These are phyloP conservation scores for Ophiosphaerella herpotricha DNA, from an alignment of 2,329 filamentous ascomycete species.

Conservation along the genomic window DNA sequence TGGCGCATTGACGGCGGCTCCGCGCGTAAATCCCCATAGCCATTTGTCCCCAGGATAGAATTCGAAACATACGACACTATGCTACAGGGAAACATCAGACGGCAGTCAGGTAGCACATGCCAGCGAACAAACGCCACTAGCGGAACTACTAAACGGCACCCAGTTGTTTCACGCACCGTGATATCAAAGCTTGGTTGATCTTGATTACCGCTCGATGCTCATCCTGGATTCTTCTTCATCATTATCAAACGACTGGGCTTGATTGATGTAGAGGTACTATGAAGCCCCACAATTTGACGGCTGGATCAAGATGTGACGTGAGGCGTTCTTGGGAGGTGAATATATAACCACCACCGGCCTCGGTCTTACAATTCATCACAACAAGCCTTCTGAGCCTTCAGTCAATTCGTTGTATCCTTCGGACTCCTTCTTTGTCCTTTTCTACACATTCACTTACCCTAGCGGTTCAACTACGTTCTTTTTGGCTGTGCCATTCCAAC, in stretches of 20 bases:
- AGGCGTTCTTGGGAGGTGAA: not conserved
- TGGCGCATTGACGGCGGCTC: not conserved
- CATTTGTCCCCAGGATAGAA: not conserved
- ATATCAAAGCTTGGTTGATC: no score
- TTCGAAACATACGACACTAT: not conserved
- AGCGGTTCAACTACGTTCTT: conserved; percentile 13
- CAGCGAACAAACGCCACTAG: not conserved
- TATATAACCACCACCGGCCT: not conserved
- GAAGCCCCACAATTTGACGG: not conserved
- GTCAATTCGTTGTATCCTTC: not conserved
- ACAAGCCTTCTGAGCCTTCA: not conserved
- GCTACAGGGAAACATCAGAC: not conserved
- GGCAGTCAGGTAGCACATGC: not conserved
- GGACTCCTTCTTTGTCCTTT: not conserved
- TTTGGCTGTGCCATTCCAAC: conserved; percentile 19
- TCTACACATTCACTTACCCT: not conserved
- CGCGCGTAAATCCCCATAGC: not conserved
- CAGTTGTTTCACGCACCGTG: no score
- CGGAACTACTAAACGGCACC: not conserved
- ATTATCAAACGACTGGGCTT: not conserved
- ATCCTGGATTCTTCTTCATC: no score
- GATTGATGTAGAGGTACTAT: not conserved
- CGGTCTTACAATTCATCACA: not conserved
- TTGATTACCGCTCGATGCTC: no score
- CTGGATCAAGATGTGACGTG: not conserved